phyloP scores from a whole-genome alignment of 1,284 basidiomycete species.

The Cutaneotrichosporon spelunceum region DNA sequence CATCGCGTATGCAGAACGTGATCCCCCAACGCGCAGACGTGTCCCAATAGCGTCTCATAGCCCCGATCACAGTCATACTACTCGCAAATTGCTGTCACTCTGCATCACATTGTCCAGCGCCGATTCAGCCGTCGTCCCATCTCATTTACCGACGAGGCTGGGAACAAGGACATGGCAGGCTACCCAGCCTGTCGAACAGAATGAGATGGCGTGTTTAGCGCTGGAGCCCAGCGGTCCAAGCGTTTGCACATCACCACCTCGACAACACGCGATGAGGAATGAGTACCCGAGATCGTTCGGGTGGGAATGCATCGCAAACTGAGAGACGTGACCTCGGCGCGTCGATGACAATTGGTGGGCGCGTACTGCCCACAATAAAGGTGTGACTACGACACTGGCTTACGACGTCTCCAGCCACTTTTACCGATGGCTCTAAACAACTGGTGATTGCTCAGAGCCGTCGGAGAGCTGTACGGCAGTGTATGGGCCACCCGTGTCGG shows the following conservation, averaged over 20 bases:
- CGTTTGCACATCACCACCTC: not conserved
- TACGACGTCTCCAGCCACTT: too few relatives aligned
- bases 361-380: too few relatives aligned
- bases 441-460: not conserved
- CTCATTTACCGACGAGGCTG: not conserved
- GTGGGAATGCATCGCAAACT: not conserved
- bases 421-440: not conserved
- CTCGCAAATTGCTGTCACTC: too few relatives aligned
- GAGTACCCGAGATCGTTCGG: not conserved
- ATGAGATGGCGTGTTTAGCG: not conserved
- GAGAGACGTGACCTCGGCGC: too few relatives aligned
- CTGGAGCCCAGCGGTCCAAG: not conserved
- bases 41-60: not conserved
- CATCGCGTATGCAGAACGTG: conserved; percentile 7
- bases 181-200: too few relatives aligned
- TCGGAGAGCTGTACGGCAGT: not conserved
- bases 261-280: not conserved
- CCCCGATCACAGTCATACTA: not conserved
- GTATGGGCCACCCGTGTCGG: not conserved
- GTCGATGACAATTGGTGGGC: too few relatives aligned
- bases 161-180: not conserved
- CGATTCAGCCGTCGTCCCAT: not conserved
- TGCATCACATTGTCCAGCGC: not conserved
- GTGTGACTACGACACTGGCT: too few relatives aligned
- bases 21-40: not conserved